Evolutionary conservation across 2,329 filamentous ascomycete genomes (phyloP).

Genomic region (Fusarium xylarioides): DNA sequence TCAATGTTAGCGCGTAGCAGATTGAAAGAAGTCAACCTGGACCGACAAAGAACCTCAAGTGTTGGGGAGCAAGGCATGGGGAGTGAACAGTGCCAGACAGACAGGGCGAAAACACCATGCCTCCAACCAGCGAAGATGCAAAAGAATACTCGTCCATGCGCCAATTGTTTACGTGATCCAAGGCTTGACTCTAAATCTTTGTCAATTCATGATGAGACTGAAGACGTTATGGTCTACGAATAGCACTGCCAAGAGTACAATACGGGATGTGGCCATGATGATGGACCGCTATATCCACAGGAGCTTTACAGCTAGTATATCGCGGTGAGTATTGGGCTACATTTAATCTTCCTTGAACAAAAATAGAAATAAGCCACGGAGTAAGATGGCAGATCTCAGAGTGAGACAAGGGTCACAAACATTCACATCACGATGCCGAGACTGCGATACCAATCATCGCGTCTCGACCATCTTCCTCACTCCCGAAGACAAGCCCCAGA

Average conservation of each 20-base stretch:
- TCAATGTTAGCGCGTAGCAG: background rate
- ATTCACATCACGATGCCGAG: background rate
- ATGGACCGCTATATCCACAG: slow-evolving; percentile 76
- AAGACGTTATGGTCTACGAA: background rate
- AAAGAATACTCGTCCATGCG: too few relatives aligned
- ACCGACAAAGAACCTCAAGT: background rate
- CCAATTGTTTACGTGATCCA: too few relatives aligned
- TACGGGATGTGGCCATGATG: slow-evolving; percentile 64
- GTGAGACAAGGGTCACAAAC: slow-evolving; percentile 72
- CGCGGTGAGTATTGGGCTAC: slow-evolving; percentile 73
- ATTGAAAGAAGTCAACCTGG: background rate
- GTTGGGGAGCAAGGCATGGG: background rate
- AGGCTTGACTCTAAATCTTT: accelerated
- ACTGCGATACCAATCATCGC: background rate
- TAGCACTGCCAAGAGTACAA: background rate
- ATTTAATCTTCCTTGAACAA: slow-evolving; percentile 67
- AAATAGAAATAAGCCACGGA: slow-evolving; percentile 83
- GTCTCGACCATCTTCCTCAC: slow-evolving; percentile 59
- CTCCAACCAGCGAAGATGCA: too few relatives aligned
- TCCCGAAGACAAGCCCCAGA: slow-evolving; percentile 55
- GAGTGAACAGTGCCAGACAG: background rate
- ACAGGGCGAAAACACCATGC: too few relatives aligned
- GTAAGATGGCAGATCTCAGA: slow-evolving; percentile 76
- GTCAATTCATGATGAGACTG: accelerated
- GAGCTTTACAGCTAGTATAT: slow-evolving; percentile 57